Conservation (phyloP, 1,139 yeast species). For the Yamadazyma kanchanaburiensis region DNA sequence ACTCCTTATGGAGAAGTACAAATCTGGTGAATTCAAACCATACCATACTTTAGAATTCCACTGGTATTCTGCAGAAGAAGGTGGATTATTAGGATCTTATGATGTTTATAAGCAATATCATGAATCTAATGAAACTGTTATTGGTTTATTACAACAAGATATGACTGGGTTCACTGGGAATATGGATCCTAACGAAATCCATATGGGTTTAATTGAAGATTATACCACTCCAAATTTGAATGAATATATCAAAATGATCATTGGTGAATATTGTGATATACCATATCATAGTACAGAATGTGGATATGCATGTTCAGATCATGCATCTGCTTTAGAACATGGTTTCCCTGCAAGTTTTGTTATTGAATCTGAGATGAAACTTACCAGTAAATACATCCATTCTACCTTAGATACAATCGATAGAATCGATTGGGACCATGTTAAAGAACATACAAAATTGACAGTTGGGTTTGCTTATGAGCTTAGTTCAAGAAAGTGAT, state of each 20-base stretch:
- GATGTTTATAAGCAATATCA: constrained; percentile 67
- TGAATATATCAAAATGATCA: constrained; percentile 57
- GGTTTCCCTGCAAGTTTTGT: constrained; percentile 86
- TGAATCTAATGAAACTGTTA: constrained; percentile 46
- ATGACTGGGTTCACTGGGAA: constrained; percentile 85
- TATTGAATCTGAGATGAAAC: constrained; percentile 68
- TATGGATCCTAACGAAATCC: constrained; percentile 52
- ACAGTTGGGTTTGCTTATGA: constrained; percentile 10
- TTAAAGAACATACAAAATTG: constrained; percentile 73
- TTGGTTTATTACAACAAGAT: constrained; percentile 90
- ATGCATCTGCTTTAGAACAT: constrained; percentile 76
- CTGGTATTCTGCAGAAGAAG: constrained; percentile 94
- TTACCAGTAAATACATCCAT: constrained; percentile 69
- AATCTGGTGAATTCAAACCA: constrained; percentile 45
- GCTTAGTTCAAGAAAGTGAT: too few relatives aligned
- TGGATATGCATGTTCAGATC: constrained; percentile 94
- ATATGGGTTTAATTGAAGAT: constrained; percentile 79
- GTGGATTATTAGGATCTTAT: constrained; percentile 83
- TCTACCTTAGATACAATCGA: constrained; percentile 79
- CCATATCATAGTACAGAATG: constrained; percentile 74
- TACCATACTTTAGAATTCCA: constrained; percentile 84
- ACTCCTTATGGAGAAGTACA: constrained; percentile 41
- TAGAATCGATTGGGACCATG: constrained; percentile 70
- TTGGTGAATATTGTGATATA: constrained; percentile 60
- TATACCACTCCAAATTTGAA: constrained; percentile 61